These are phyloP conservation scores for Pleurotus sapidus DNA, from an alignment of 768 basidiomycete genomes.

Conservation along the genomic window DNA sequence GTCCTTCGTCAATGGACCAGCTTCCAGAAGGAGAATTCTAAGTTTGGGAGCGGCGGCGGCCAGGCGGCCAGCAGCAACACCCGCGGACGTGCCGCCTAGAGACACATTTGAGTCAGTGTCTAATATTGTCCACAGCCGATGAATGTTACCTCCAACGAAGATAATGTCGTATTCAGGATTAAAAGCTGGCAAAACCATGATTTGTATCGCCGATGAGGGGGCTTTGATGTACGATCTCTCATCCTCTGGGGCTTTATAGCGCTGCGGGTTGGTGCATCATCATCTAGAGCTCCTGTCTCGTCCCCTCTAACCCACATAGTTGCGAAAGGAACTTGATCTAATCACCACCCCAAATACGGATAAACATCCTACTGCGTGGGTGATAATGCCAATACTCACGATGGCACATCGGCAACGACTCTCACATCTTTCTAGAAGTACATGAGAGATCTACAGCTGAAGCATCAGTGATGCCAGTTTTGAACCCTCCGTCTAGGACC, in stretches of 20 bases:
- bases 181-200: neutral
- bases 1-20: slow-evolving; percentile 18
- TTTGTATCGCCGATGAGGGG: neutral
- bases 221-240: neutral
- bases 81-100: slow-evolving; percentile 22
- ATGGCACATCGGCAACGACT: too few species aligned
- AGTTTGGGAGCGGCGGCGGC: slow-evolving; percentile 20
- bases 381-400: too few species aligned
- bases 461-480: too few species aligned
- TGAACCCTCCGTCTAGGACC: too few species aligned
- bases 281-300: too few species aligned
- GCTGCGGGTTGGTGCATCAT: neutral
- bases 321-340: too few species aligned
- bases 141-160: slow-evolving; percentile 2
- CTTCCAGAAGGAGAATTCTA: slow-evolving; percentile 23
- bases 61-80: slow-evolving; percentile 24
- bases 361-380: too few species aligned
- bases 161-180: slow-evolving; percentile 6
- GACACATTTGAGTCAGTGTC: neutral
- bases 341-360: too few species aligned
- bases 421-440: too few species aligned
- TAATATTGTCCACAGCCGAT: neutral
- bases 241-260: neutral
- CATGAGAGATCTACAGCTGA: too few species aligned
- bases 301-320: too few species aligned